Evolutionary conservation across 306 rosid species (phyloP).

Genomic region (Acmispon strigosus): DNA sequence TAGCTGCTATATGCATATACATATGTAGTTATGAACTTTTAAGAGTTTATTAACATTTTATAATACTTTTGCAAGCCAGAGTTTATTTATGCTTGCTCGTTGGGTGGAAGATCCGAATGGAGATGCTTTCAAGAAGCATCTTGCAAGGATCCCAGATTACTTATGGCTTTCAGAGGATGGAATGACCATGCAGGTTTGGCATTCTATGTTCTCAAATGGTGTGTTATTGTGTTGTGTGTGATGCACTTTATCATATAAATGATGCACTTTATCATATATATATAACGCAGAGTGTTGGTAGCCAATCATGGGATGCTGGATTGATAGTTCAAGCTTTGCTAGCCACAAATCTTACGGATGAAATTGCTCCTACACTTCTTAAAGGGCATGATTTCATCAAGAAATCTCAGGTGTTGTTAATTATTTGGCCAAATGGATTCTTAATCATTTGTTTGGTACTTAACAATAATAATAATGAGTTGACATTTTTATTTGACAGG

Average conservation of each 20-base stretch:
- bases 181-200: constrained; percentile 52
- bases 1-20: no score
- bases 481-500: constrained; percentile 5
- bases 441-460: background rate
- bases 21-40: no score
- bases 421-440: no score
- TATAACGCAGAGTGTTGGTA: constrained; percentile 42
- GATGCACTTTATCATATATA: background rate
- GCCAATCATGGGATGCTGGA: constrained; percentile 56
- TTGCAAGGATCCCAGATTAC: constrained; percentile 56
- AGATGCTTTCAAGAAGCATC: constrained; percentile 54
- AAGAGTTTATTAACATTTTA: no score
- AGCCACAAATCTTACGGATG: constrained; percentile 35
- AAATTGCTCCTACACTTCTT: constrained; percentile 42
- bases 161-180: constrained; percentile 77
- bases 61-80: constrained; percentile 12
- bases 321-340: constrained; percentile 52
- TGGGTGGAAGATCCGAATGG: constrained; percentile 70
- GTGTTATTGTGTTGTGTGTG: no score
- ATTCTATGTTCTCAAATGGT: no score
- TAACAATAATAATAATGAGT: background rate
- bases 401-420: constrained; percentile 46
- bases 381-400: constrained; percentile 52
- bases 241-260: background rate
- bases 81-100: constrained; percentile 54